Percentiles rank a stretch among this genome's conserved stretches.
These are phyloP conservation scores for Vinca minor DNA, from an alignment of 257 asterid genomes.

Conservation along the genomic window DNA sequence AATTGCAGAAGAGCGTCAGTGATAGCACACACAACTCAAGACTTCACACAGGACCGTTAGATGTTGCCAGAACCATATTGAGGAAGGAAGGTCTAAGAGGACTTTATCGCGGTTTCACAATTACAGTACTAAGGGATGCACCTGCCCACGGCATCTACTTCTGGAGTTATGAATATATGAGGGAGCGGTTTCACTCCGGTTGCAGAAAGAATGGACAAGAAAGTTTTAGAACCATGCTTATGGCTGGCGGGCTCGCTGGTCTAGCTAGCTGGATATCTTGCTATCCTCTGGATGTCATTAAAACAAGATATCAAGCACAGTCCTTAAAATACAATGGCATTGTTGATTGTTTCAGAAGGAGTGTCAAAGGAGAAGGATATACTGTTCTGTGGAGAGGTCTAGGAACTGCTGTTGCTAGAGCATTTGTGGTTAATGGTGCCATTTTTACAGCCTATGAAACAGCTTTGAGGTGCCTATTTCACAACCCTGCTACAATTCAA, in stretches of 20 bases:
- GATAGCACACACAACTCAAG: conserved; percentile 12
- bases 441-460: conserved; percentile 67
- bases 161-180: conserved; percentile 52
- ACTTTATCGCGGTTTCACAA: conserved; percentile 48
- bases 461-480: conserved; percentile 40
- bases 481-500: conserved; percentile 20
- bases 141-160: conserved; percentile 69
- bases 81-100: conserved; percentile 50
- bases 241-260: conserved; percentile 74
- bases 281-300: conserved; percentile 68
- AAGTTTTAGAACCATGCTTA: conserved; percentile 44
- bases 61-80: conserved; percentile 36
- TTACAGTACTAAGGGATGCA: conserved; percentile 65
- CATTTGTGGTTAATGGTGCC: conserved; percentile 64
- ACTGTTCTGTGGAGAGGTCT: conserved; percentile 66
- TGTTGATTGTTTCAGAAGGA: conserved; percentile 43
- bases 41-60: conserved; percentile 37
- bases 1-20: conserved; percentile 30
- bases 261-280: conserved; percentile 69
- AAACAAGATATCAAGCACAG: conserved; percentile 66
- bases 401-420: conserved; percentile 60
- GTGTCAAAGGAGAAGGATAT: conserved; percentile 47
- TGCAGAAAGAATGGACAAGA: conserved; percentile 51
- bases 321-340: conserved; percentile 37
- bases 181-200: conserved; percentile 64